Conservation (phyloP, 2,329 filamentous ascomycete genomes). For the Colletotrichum nymphaeae region DNA sequence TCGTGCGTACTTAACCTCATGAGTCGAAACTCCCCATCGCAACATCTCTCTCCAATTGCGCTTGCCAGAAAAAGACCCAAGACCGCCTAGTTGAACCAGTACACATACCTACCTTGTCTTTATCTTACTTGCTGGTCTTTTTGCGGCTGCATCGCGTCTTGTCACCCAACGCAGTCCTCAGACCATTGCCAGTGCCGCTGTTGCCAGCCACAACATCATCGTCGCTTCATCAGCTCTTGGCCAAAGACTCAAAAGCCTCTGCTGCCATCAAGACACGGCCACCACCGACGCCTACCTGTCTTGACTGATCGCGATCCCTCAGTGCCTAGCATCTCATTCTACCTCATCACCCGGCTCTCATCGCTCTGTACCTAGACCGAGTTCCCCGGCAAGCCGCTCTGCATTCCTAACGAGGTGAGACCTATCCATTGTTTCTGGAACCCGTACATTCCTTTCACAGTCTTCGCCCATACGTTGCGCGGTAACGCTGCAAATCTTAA, state of each 20-base stretch:
- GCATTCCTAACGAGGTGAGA: conserved; percentile 35
- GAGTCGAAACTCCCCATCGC: conserved; percentile 17
- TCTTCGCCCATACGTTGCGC: conserved; percentile 29
- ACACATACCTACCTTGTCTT: no score
- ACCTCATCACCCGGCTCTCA: neutral
- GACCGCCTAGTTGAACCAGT: no score
- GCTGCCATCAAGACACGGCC: conserved; percentile 9
- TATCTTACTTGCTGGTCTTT: neutral
- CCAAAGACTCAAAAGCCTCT: neutral
- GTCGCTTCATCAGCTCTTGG: neutral
- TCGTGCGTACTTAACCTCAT: conserved; percentile 6
- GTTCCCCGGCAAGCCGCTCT: conserved; percentile 21
- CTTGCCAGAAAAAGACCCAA: neutral
- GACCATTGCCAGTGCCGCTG: neutral
- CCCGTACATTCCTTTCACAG: conserved; percentile 21
- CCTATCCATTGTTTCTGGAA: conserved; percentile 33
- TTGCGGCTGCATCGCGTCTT: neutral
- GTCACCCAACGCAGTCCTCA: neutral
- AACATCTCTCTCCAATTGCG: conserved; percentile 4
- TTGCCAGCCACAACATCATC: neutral
- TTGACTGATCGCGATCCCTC: conserved; percentile 8
- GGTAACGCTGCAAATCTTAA: conserved; percentile 17
- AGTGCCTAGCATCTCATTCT: conserved; percentile 2
- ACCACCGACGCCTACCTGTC: neutral
- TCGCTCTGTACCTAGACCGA: neutral